phyloP scores from a whole-genome alignment of 176 grass and related monocot genomes.

The Pontederia crassipes region DNA sequence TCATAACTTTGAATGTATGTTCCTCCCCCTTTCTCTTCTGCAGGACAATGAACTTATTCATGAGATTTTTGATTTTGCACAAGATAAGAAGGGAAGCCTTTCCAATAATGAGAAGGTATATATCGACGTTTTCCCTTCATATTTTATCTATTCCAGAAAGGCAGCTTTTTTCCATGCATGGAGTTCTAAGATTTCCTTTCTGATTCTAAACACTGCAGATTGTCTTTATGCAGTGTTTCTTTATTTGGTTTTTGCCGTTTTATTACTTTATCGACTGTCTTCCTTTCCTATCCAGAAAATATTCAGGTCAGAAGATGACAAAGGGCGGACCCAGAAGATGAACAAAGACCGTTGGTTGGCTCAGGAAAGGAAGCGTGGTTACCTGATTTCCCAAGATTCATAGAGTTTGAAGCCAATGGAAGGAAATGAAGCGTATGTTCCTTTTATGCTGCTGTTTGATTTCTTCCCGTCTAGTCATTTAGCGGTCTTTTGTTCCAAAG shows the following conservation, averaged over 20 bases:
- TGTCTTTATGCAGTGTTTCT: constrained; percentile 1
- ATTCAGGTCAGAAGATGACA: constrained; percentile 52
- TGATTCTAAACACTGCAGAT: background rate
- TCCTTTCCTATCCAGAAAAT: constrained; percentile 47
- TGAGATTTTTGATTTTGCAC: constrained; percentile 56
- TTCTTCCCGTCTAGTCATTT: no score
- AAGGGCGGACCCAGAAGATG: constrained; percentile 55
- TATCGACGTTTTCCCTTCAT: background rate
- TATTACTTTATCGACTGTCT: no score
- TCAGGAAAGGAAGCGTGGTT: constrained; percentile 18
- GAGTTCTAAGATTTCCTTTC: no score
- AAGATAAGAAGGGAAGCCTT: constrained; percentile 50
- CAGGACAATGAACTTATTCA: constrained; percentile 73
- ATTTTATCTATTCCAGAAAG: no score
- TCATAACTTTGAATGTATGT: background rate
- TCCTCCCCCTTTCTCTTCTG: constrained; percentile 9
- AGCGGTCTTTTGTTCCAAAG: no score
- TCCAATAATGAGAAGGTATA: constrained; percentile 58
- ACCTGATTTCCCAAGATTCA: no score
- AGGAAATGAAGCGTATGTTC: no score
- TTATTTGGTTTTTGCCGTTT: constrained; percentile 7
- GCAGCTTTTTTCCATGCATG: no score
- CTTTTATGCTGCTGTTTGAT: no score
- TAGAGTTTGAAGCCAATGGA: no score
- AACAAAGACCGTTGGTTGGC: constrained; percentile 63